Base-by-base conservation (phyloP, 495 filamentous ascomycete genomes). In the Aeminium ludgeri region DNA sequence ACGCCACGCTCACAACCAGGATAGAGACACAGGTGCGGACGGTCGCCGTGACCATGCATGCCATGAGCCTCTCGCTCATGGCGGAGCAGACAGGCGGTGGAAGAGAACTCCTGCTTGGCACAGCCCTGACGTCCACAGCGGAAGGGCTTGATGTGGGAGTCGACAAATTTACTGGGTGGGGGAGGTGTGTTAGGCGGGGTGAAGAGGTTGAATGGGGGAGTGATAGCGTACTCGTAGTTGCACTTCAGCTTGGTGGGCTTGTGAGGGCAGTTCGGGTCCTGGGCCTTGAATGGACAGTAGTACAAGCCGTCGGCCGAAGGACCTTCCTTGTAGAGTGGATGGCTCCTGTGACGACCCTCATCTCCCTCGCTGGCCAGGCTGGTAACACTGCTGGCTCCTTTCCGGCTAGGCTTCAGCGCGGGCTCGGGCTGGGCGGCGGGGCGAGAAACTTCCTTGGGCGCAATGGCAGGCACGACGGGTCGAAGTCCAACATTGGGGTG, bases 51-150 rank as follows among this genome's bases (percentile, higher is more conserved):
- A 48, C 85, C 85, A 58, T 94, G 85, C 73, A 92, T 79, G 55
- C 82, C 84, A 59, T 95, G 86, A 43, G 83, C 83, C 64, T 95
- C 86, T 51, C 86, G 75, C 65, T 93, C 85, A 53, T 95, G 86
- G 30, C 86, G 83, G 49, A 93, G 78, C n/a, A 91, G 72, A 59
- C 86, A 92, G 29, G 85, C 86, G 50, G 86, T 95, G 20, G 86
- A 93, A 28, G 85, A 92, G 52, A 95, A 95, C 29, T 76, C 72
- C 43, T 74, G 69, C 57, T 81, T 78, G 57, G 78, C 70, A 60
- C 86, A 95, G 29, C 68, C 67, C 36, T 74, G 66, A 40, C 74
- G 68, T 70, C 83, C 86, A 76, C 86, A 95, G 30, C 82, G 75
- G 64, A 92, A 93, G 15, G 86, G 86, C 68, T 86, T 89, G 56